A percentile compares a stretch with the other conserved stretches of the same genome.
phyloP scores from a whole-genome alignment of 1,139 yeast genomes.

The Candida tunisiensis region DNA sequence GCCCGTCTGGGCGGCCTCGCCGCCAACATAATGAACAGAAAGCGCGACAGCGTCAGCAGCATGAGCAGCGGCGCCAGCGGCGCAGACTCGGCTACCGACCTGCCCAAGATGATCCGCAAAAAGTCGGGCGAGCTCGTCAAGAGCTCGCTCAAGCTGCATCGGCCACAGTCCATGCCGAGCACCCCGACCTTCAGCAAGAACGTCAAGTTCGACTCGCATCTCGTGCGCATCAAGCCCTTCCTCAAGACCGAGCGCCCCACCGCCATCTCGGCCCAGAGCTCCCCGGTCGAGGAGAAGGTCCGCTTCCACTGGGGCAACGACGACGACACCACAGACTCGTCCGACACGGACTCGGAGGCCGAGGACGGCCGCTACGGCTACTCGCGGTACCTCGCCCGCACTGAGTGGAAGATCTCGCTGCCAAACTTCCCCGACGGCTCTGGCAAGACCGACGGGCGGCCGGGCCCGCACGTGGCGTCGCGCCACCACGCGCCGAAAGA shows the following conservation, averaged over 20 bases:
- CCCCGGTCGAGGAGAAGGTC: constrained; percentile 28
- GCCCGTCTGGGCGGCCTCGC: too few relatives aligned
- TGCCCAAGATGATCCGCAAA: constrained; percentile 34
- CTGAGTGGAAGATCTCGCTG: constrained; percentile 33
- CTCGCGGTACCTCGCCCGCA: constrained; percentile 3
- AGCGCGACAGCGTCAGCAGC: too few relatives aligned
- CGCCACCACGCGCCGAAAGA: too few relatives aligned
- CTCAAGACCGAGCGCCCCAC: constrained; percentile 54
- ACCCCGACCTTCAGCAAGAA: constrained; percentile 69
- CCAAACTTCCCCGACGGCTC: constrained; percentile 26
- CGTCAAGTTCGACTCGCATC: constrained; percentile 59
- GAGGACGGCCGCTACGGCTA: constrained; percentile 16
- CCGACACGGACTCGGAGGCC: constrained; percentile 12
- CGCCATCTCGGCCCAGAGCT: constrained; percentile 48
- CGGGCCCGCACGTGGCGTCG: too few relatives aligned
- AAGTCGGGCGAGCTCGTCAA: constrained; percentile 73
- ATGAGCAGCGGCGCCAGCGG: too few relatives aligned
- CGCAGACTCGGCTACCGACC: too few relatives aligned
- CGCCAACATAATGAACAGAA: too few relatives aligned
- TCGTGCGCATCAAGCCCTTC: constrained; percentile 57
- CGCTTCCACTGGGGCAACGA: constrained; percentile 17
- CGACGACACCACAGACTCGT: constrained; percentile 7
- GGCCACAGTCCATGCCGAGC: constrained; percentile 54
- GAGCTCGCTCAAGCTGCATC: constrained; percentile 43
- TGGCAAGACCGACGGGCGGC: constrained; percentile 9